Evolutionary conservation across 352 stramenopile genomes (phyloP).

Genomic region (Phytophthora fragariaefolia): DNA sequence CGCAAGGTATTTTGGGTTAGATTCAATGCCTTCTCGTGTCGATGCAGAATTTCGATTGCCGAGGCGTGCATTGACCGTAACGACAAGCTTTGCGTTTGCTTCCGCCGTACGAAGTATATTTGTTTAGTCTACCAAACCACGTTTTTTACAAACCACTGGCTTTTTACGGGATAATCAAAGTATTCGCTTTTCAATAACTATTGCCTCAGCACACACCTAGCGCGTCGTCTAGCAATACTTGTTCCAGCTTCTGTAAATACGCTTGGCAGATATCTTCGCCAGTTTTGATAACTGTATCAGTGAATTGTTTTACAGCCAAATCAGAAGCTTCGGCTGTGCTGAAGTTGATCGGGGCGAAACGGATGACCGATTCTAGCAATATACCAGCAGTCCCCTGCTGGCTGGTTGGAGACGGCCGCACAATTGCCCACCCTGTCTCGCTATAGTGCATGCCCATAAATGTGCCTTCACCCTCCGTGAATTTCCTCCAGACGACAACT

Average conservation of each 20-base stretch:
- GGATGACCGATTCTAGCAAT: conserved; percentile 26
- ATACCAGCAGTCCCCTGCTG: conserved; percentile 3
- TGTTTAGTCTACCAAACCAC: too few relatives aligned
- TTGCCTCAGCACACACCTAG: conserved; percentile 24
- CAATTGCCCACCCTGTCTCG: conserved; percentile 59
- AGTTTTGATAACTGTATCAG: conserved; percentile 19
- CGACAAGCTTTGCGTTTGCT: too few relatives aligned
- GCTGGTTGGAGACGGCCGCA: conserved; percentile 22
- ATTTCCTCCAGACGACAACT: conserved; percentile 60
- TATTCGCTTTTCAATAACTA: too few relatives aligned
- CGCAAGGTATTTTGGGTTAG: too few relatives aligned
- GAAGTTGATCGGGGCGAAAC: conserved; percentile 34
- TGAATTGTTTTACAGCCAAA: conserved; percentile 21
- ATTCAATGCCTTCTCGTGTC: too few relatives aligned
- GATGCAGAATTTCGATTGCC: too few relatives aligned
- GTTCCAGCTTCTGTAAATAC: conserved; percentile 23
- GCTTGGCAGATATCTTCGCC: conserved; percentile 27
- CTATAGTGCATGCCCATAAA: conserved; percentile 57
- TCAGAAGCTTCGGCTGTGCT: conserved; percentile 6
- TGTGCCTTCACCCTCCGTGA: conserved; percentile 42
- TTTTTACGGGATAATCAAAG: too few relatives aligned
- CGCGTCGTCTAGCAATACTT: conserved; percentile 30
- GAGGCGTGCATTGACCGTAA: too few relatives aligned
- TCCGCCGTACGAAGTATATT: too few relatives aligned
- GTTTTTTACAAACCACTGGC: too few relatives aligned